These are phyloP conservation scores for Pinus taeda DNA, from an alignment of 75 land plant species.

Conservation along the genomic window DNA sequence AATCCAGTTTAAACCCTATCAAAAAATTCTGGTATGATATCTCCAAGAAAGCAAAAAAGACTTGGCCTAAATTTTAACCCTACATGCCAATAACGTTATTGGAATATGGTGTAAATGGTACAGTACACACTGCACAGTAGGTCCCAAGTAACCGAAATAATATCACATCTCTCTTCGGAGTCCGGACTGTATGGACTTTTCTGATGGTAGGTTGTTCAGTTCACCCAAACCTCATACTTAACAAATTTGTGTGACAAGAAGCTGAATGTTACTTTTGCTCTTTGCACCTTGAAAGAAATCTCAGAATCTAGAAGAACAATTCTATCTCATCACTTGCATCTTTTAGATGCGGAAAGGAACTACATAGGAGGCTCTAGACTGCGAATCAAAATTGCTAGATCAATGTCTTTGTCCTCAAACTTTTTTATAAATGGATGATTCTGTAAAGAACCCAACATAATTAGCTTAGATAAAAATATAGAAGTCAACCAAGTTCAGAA, in stretches of 20 bases:
- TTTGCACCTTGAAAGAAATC: neutral
- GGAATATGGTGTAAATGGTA: neutral
- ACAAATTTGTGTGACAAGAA: constrained; percentile 3
- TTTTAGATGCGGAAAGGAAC: constrained; percentile 2
- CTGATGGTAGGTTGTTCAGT: neutral
- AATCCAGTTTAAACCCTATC: neutral
- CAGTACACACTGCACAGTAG: neutral
- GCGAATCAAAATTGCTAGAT: constrained; percentile 60
- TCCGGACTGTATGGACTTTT: neutral
- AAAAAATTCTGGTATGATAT: neutral
- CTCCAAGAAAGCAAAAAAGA: neutral
- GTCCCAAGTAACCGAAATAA: neutral
- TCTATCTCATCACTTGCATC: neutral
- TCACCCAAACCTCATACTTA: neutral
- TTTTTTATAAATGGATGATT: constrained; percentile 84
- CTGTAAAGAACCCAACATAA: constrained; percentile 33
- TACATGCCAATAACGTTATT: neutral
- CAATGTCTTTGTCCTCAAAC: constrained; percentile 77
- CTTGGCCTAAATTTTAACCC: neutral
- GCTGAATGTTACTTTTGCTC: neutral
- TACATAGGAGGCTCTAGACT: constrained; percentile 63
- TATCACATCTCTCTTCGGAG: neutral
- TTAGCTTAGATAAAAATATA: neutral
- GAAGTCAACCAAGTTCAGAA: neutral
- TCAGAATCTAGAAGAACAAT: neutral